Percentiles rank a stretch among this genome's conserved stretches.
phyloP scores from a whole-genome alignment of 495 filamentous ascomycete genomes.

The Penicillium subrubescens region DNA sequence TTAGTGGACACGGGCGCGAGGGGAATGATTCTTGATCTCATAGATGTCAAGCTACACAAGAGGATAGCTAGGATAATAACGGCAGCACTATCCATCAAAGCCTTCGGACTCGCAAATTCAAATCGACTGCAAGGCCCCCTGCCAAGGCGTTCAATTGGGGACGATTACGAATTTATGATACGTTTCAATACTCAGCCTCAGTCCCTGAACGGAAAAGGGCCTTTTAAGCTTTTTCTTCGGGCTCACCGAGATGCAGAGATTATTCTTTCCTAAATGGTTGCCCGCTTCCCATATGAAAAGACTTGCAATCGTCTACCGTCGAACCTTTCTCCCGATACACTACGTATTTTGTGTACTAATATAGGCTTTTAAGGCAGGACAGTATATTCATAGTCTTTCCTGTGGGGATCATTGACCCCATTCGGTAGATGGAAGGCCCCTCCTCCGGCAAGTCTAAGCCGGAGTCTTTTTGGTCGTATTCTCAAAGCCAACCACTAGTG shows the following conservation, averaged over 20 bases:
- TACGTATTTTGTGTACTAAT: not conserved
- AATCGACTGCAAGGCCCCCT: not conserved
- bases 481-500: not conserved
- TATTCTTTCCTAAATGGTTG: not conserved
- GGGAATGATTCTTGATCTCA: not conserved
- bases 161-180: not conserved
- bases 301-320: not conserved
- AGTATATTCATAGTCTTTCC: not conserved
- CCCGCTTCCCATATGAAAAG: not conserved
- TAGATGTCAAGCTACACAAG: not conserved
- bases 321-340: not conserved
- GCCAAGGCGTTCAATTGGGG: not conserved
- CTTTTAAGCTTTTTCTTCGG: not conserved
- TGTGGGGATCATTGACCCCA: not conserved
- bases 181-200: slow-evolving; percentile 2
- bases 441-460: not conserved
- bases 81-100: not conserved
- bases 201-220: not conserved
- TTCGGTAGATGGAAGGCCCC: not conserved
- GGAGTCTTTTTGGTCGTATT: not conserved
- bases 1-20: not conserved
- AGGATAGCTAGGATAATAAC: not conserved
- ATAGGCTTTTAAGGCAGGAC: too few relatives aligned
- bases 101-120: not conserved
- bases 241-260: not conserved